These are phyloP conservation scores for Fusarium siculi DNA, from an alignment of 2,329 filamentous ascomycete genomes.

Conservation along the genomic window DNA sequence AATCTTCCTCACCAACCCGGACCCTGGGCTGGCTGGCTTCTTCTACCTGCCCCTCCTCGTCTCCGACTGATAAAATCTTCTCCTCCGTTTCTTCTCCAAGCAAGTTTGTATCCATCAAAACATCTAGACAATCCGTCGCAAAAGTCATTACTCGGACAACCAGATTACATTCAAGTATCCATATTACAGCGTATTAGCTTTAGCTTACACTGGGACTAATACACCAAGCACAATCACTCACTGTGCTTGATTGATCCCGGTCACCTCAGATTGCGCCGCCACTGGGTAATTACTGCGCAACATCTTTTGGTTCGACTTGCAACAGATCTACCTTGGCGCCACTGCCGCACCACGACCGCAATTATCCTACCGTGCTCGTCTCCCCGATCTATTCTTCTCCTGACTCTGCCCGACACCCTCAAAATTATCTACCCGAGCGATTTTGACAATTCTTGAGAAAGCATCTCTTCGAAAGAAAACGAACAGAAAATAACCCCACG, in stretches of 20 bases:
- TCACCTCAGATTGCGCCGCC: conserved; percentile 30
- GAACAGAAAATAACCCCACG: background rate
- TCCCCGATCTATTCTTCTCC: background rate
- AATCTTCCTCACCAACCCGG: conserved; percentile 24
- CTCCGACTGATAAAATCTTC: conserved; percentile 5
- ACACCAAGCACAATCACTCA: background rate
- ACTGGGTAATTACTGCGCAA: conserved; percentile 24
- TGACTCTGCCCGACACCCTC: background rate
- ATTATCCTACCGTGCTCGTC: conserved; percentile 12
- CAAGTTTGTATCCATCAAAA: conserved; percentile 1
- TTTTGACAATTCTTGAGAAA: background rate
- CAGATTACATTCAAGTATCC: conserved; percentile 9
- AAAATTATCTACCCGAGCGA: background rate
- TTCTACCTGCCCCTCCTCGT: conserved; percentile 23
- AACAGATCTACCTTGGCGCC: conserved; percentile 32
- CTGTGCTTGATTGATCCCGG: conserved; percentile 22
- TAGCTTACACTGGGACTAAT: conserved; percentile 24
- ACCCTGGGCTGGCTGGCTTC: conserved; percentile 16
- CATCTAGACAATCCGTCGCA: conserved; percentile 2
- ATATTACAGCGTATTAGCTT: conserved; percentile 14
- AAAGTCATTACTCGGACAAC: conserved; percentile 27
- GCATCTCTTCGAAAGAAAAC: background rate
- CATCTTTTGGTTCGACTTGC: conserved; percentile 36
- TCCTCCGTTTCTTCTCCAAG: conserved; percentile 9
- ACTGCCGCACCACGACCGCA: conserved; percentile 26